Evolutionary conservation across 441 rosid species (phyloP), one percentile per base, ranked within the genome.

Genomic region (Syzygium malaccense): DNA sequence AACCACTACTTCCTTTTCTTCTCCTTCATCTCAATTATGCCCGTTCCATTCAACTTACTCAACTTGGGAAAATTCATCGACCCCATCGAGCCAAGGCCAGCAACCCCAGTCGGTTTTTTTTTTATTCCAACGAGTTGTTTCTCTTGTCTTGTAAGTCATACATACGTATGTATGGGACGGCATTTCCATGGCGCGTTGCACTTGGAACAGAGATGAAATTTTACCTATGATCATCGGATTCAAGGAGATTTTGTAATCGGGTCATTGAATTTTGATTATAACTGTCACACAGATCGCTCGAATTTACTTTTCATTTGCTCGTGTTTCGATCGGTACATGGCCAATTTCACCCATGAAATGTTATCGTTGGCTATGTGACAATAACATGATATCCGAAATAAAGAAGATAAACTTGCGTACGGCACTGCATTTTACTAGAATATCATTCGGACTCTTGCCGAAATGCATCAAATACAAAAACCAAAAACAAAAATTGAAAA

Each of bases 1-100:
- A 87, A 88, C 92, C 93, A 89, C 89, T 87, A 55, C 56, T 20
- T 48, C 85, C 56, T 85, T 86, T 80, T 89, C 86, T 89, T 91
- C 88, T 86, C n/a, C 91, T 89, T 53, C 86, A 84, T 87, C 17
- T 90, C 92, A 92, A 41, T 20, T 23, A 55, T 23, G 57, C 53
- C 55, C 68, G 2, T 48, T 86, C 79, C 78, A 66, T n/a, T 86
- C 41, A 41, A 75, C 51, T 64, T 66, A 51, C 88, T 26, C 56
- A 64, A 64, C 57, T 37, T 8, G 54, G 78, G 7, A 86, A 28
- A 51, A 66, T 28, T n/a, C 56, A 28, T 54, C 26, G 48, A 68
- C 26, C 79, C 26, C 83, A 75, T 75, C 83, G 8, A 23, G 17
- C n/a, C 23, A 75, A 4, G 83, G 17, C 51, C 51, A 75, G 18